These are phyloP conservation scores for Hypoxylon sp. DNA, from an alignment of 2,329 filamentous ascomycete genomes.

Conservation along the genomic window DNA sequence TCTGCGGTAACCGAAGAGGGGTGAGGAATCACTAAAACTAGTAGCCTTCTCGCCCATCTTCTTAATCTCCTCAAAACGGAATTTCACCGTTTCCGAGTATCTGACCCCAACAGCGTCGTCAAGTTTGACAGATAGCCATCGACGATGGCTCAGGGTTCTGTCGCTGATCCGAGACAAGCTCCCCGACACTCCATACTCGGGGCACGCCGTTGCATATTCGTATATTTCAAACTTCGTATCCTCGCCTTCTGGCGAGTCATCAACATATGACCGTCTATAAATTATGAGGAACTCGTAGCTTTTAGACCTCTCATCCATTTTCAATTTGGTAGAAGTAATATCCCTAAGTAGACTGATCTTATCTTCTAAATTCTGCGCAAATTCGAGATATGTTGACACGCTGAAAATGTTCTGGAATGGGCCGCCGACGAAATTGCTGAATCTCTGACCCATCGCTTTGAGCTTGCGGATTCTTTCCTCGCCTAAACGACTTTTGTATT, in stretches of 20 bases:
- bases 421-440: not conserved
- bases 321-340: not conserved
- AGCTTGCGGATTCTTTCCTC: constrained; percentile 11
- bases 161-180: not conserved
- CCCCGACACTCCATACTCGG: constrained; percentile 1
- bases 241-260: not conserved
- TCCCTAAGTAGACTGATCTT: constrained; percentile 12
- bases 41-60: constrained; percentile 9
- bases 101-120: not conserved
- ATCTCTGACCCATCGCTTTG: constrained; percentile 8
- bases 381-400: constrained; percentile 3
- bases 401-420: constrained; percentile 9
- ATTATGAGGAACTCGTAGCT: constrained; percentile 8
- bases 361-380: not conserved
- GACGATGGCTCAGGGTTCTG: not conserved
- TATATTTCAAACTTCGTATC: constrained; percentile 7
- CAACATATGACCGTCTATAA: not conserved
- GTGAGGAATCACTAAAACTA: constrained; percentile 3
- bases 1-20: no score
- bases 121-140: constrained; percentile 6
- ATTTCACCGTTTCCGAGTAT: not conserved
- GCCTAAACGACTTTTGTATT: constrained; percentile 6
- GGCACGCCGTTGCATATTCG: constrained; percentile 14
- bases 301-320: not conserved
- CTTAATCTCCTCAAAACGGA: constrained; percentile 5